phyloP scores from a whole-genome alignment of 2,329 filamentous ascomycete species.

The Tolypocladium album region DNA sequence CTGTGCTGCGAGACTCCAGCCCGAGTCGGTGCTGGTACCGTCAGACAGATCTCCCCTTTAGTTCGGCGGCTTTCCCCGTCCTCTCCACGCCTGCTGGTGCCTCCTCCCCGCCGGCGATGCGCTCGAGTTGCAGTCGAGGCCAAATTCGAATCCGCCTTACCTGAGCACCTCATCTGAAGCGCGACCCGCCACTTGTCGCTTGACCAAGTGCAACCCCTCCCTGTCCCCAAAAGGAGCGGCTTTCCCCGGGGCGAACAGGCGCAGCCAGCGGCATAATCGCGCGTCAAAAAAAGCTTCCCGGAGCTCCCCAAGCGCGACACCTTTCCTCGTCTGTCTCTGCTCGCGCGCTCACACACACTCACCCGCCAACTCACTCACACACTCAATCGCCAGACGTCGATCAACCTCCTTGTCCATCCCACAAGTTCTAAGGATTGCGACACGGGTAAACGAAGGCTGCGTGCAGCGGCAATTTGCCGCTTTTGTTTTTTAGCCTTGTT shows the following conservation, averaged over 20 bases:
- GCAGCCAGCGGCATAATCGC: slow-evolving; percentile 16
- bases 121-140: not conserved
- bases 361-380: not conserved
- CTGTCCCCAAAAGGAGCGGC: slow-evolving; percentile 4
- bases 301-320: slow-evolving; percentile 15
- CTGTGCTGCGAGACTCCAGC: not conserved
- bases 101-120: not conserved
- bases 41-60: too few species aligned
- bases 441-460: not conserved
- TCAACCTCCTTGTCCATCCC: not conserved
- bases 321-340: slow-evolving; percentile 7
- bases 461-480: not conserved
- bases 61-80: not conserved
- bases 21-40: not conserved
- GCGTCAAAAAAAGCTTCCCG: slow-evolving; percentile 15
- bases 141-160: not conserved
- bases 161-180: not conserved
- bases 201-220: not conserved
- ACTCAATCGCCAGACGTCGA: not conserved
- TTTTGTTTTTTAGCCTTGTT: not conserved
- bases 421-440: not conserved
- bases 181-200: not conserved
- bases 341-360: not conserved
- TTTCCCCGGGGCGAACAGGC: slow-evolving; percentile 14
- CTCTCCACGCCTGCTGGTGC: not conserved